phyloP scores from a whole-genome alignment of 2,329 filamentous ascomycete species.

The Pseudocercospora crystallina region DNA sequence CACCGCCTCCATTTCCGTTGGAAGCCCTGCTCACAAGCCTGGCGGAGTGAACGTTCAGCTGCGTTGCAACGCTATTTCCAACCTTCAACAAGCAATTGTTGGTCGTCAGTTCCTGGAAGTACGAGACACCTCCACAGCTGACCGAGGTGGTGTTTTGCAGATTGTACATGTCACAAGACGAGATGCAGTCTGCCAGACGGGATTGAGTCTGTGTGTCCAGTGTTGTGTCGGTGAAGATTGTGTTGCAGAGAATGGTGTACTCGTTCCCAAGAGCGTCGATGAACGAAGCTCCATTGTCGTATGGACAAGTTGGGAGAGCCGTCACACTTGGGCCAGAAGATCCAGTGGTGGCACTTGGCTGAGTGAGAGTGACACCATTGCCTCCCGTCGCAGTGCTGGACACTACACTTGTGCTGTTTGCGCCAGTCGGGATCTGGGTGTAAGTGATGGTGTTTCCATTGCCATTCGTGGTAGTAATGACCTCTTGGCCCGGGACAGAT shows the following conservation, averaged over 20 bases:
- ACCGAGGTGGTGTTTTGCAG: constrained; percentile 22
- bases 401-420: constrained; percentile 2
- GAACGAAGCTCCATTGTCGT: constrained; percentile 24
- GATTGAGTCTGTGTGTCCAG: constrained; percentile 25
- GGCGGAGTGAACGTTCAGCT: constrained; percentile 19
- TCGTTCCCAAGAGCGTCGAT: constrained; percentile 27
- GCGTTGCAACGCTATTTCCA: constrained; percentile 11
- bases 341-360: not conserved
- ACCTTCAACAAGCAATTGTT: constrained; percentile 30
- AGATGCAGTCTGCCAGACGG: constrained; percentile 30
- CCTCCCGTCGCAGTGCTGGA: not conserved
- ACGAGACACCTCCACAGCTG: constrained; percentile 32
- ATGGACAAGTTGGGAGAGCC: constrained; percentile 29
- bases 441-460: constrained; percentile 21
- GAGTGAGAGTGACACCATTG: too few relatives aligned
- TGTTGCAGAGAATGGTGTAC: constrained; percentile 31
- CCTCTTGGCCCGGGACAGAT: constrained; percentile 14
- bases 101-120: constrained; percentile 7
- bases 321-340: constrained; percentile 1
- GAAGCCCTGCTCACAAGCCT: constrained; percentile 16
- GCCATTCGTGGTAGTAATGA: constrained; percentile 26
- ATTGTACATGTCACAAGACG: constrained; percentile 36
- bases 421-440: constrained; percentile 21
- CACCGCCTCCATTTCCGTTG: constrained; percentile 2
- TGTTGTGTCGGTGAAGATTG: constrained; percentile 21